phyloP scores from a whole-genome alignment of 805 yeast genomes.

The Wickerhamiella kazuoi region DNA sequence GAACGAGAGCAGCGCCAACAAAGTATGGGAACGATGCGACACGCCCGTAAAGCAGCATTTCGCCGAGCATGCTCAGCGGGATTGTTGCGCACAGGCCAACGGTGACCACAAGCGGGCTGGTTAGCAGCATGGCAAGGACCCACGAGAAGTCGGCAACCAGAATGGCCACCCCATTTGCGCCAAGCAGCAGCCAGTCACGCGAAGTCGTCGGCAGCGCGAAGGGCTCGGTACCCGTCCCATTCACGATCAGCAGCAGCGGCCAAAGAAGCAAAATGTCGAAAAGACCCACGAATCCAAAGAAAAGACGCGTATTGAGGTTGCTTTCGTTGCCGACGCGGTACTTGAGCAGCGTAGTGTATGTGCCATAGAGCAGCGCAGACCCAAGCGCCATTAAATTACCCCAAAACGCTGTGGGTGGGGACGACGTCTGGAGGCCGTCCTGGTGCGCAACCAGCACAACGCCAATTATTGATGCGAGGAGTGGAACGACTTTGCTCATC shows the following conservation, averaged over 20 bases:
- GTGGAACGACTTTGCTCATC: constrained; percentile 45
- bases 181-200: constrained; percentile 35
- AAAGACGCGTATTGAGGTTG: constrained; percentile 64
- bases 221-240: constrained; percentile 45
- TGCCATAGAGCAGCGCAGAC: constrained; percentile 82
- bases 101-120: constrained; percentile 89
- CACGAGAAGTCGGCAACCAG: constrained; percentile 83
- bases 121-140: constrained; percentile 87
- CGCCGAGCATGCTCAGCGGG: constrained; percentile 89
- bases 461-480: constrained; percentile 57
- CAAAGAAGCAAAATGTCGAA: constrained; percentile 58
- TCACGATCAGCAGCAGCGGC: constrained; percentile 61
- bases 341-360: constrained; percentile 74
- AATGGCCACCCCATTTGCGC: constrained; percentile 56
- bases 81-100: constrained; percentile 87
- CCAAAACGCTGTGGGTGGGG: constrained; percentile 24
- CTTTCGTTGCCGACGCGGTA: constrained; percentile 55
- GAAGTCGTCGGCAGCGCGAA: constrained; percentile 51
- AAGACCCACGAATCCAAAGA: constrained; percentile 89
- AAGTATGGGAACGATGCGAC: constrained; percentile 44
- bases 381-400: constrained; percentile 70
- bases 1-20: constrained; percentile 65
- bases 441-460: constrained; percentile 58
- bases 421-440: constrained; percentile 15
- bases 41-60: constrained; percentile 52